Percentiles rank a stretch among this genome's conserved stretches.
Evolutionary conservation across 176 grass and related monocot genomes (phyloP).

Genomic region (Oryza glumipatula): DNA sequence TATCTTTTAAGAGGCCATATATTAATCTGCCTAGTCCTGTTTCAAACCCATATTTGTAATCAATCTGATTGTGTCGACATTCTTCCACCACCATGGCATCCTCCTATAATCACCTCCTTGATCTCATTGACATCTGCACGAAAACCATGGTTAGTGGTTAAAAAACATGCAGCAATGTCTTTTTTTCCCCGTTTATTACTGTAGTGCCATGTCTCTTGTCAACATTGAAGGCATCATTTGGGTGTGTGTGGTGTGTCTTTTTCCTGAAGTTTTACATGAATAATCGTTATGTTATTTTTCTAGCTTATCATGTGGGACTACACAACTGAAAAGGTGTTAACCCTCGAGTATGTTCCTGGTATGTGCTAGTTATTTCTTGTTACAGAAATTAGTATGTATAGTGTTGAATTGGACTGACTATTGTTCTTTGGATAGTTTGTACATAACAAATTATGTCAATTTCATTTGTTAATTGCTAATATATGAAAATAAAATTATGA

Average conservation of each 20-base stretch:
- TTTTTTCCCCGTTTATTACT: not conserved
- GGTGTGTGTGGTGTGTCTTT: not conserved
- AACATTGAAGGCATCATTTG: not conserved
- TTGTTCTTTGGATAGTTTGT: conserved; percentile 9
- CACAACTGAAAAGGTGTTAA: conserved; percentile 84
- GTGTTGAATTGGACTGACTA: not conserved
- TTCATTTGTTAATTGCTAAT: not conserved
- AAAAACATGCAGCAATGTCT: not conserved
- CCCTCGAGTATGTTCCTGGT: conserved; percentile 93
- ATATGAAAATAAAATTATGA: conserved; percentile 5
- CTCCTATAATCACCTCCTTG: not conserved
- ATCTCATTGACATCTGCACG: not conserved
- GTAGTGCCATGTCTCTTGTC: not conserved
- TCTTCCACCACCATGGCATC: conserved; percentile 10
- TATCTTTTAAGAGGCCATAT: conserved; percentile 27
- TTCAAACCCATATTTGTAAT: not conserved
- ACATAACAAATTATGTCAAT: not conserved
- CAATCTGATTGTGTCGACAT: not conserved
- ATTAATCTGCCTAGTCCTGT: not conserved
- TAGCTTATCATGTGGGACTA: conserved; percentile 97
- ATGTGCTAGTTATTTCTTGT: conserved; percentile 43
- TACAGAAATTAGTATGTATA: not conserved
- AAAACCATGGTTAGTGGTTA: not conserved
- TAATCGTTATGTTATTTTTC: conserved; percentile 45
- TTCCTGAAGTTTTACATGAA: conserved; percentile 34